Evolutionary conservation across 208 protist genomes (phyloP).

Genomic region (Leishmania turanica): DNA sequence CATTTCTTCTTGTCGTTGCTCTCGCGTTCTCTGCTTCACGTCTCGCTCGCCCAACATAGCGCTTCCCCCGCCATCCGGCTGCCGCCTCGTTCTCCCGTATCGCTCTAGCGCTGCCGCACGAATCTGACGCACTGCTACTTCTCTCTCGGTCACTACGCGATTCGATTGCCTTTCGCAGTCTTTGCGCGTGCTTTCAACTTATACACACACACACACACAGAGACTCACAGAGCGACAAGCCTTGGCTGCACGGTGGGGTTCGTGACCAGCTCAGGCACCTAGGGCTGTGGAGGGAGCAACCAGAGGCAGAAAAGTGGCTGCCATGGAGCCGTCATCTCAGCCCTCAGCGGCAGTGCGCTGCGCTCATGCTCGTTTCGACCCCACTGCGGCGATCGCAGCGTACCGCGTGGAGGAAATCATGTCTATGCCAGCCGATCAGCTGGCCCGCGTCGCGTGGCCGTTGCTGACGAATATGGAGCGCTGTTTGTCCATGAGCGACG

Average conservation of each 20-base stretch:
- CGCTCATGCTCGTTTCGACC: constrained; percentile 18
- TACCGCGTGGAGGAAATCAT: constrained; percentile 56
- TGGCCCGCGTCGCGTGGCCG: constrained; percentile 57
- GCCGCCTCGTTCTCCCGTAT: not conserved
- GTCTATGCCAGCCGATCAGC: constrained; percentile 35
- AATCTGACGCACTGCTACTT: not conserved
- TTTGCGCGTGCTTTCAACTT: not conserved
- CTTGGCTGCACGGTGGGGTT: not conserved
- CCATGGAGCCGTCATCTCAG: constrained; percentile 1
- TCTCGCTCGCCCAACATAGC: not conserved
- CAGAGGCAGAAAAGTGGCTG: not conserved
- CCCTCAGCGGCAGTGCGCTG: not conserved
- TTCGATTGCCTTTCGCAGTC: not conserved
- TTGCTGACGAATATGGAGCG: constrained; percentile 31
- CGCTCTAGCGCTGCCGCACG: not conserved
- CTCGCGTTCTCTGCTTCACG: not conserved
- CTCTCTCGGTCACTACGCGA: constrained; percentile 4
- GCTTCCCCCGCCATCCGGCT: not conserved
- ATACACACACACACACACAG: not conserved
- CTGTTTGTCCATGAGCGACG: constrained; percentile 22
- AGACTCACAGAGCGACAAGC: not conserved
- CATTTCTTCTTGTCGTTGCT: not conserved
- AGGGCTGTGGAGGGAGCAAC: not conserved
- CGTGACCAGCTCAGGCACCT: not conserved
- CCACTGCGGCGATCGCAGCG: constrained; percentile 12